Percentiles rank a stretch among this genome's conserved stretches.
Evolutionary conservation across 495 filamentous ascomycete genomes (phyloP).

Genomic region (Penicillium cosmopolitanum): DNA sequence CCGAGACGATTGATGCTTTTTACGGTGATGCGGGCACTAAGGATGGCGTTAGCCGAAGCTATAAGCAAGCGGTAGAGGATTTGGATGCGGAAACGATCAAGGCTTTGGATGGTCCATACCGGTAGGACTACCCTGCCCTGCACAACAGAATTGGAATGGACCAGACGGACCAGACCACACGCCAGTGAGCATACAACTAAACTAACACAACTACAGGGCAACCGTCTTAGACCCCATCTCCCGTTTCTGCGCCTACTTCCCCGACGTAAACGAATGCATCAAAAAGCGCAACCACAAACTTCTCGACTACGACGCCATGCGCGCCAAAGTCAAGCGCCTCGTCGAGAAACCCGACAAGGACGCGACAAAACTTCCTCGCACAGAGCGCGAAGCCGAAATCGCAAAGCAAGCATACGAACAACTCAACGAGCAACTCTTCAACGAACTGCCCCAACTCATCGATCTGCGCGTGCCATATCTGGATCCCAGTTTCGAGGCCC

Average conservation of each 20-base stretch:
- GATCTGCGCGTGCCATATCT: conserved; percentile 96
- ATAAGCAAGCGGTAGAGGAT: conserved; percentile 98
- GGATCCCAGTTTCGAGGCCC: conserved; percentile 93
- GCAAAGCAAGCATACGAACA: conserved; percentile 92
- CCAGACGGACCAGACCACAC: no score
- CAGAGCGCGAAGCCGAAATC: conserved; percentile 93
- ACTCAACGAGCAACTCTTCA: conserved; percentile 92
- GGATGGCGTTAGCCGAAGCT: conserved; percentile 92
- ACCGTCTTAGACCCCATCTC: conserved; percentile 95
- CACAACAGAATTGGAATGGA: no score
- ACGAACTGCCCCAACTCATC: conserved; percentile 94
- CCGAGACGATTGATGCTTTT: conserved; percentile 98
- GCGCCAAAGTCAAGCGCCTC: conserved; percentile 93
- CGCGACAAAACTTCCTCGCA: conserved; percentile 86
- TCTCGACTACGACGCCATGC: conserved; percentile 94
- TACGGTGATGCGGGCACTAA: conserved; percentile 94
- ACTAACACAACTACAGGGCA: conserved; percentile 52
- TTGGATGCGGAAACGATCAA: conserved; percentile 98
- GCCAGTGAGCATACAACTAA: no score
- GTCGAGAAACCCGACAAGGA: conserved; percentile 99
- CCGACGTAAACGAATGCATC: conserved; percentile 98
- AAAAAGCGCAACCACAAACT: conserved; percentile 98
- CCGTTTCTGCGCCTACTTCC: conserved; percentile 97
- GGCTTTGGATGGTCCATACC: conserved; percentile 94
- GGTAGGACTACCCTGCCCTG: conserved; percentile 43